Percentiles rank a stretch among this genome's conserved stretches.
Conservation (phyloP, 1,284 basidiomycete species). For the Cryptococcus neoformans region DNA sequence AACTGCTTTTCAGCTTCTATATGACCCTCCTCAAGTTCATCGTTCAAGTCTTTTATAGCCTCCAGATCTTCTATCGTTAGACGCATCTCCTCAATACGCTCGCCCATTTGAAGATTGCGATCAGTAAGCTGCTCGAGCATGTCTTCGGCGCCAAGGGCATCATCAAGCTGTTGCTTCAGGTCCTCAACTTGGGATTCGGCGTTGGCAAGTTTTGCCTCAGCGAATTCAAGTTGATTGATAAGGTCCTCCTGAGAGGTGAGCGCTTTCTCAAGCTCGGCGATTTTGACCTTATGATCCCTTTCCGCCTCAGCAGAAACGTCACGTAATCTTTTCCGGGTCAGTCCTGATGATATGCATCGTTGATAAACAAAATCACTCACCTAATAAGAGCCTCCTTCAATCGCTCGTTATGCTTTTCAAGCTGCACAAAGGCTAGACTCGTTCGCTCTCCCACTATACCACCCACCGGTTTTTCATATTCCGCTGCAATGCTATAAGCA, state of each 20-base stretch:
- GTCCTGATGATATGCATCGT: conserved; percentile 40
- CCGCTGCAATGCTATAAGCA: conserved; percentile 22
- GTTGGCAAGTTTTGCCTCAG: conserved; percentile 73
- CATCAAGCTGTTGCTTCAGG: conserved; percentile 90
- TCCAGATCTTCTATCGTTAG: conserved; percentile 95
- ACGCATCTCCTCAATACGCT: conserved; percentile 97
- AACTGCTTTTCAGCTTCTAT: conserved; percentile 89
- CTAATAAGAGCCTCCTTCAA: conserved; percentile 89
- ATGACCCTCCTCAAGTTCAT: conserved; percentile 97
- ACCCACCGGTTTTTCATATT: conserved; percentile 50
- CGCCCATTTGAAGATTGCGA: conserved; percentile 83
- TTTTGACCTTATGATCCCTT: conserved; percentile 72
- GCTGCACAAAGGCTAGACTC: conserved; percentile 76
- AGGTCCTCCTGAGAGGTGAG: conserved; percentile 53
- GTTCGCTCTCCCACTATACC: conserved; percentile 56
- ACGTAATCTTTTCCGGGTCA: conserved; percentile 53
- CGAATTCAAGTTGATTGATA: conserved; percentile 65
- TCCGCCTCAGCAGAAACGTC: conserved; percentile 87
- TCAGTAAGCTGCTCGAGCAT: conserved; percentile 95
- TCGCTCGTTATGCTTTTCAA: conserved; percentile 94
- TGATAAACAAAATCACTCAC: conserved; percentile 44
- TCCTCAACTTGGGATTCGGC: conserved; percentile 90
- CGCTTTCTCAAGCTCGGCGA: conserved; percentile 87
- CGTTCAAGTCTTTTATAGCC: conserved; percentile 89
- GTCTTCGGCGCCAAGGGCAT: conserved; percentile 92